Base-by-base conservation (phyloP, 176 grass and related monocot species). In the Eragrostis curvula region DNA sequence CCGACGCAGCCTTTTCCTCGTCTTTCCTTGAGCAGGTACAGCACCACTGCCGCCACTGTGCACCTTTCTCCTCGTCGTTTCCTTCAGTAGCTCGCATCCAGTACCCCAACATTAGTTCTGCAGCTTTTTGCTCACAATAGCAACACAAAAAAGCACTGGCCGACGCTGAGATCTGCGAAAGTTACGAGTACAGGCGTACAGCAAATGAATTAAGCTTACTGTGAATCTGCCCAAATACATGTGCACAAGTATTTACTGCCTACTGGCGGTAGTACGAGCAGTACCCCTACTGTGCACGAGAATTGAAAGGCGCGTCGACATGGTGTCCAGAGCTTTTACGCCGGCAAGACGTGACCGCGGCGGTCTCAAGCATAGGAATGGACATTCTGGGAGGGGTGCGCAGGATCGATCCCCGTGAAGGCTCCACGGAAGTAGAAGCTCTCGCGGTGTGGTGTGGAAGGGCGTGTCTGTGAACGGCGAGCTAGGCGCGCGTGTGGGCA, bases 1-100 rank as follows among this genome's bases (percentile, higher is more conserved):
- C 28, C 16, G 30, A 16, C 7, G 63, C 63, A 40, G 63, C 63
- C 36, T 66, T 66, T 68, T 42, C 36, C 17, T 42, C 63, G 63
- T 66, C 65, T 21, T 21, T 40, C 17, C 24, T 28, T 6, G 2
- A 66, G 21, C 30, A 40, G 14, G 0, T 5, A 11, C 18, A 40
- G 30, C 15, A 17, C 17, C 16, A 9, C 64, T 20, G 58, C 58
- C 11, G 24, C 30, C 17, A 21, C 64, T 20, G 64, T 67, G 36
- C 32, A 5, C 32, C 64, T 11, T 67, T 67, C 17, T 67, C 64
- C 64, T 67, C 63, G 63, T 66, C 63, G 32, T 66, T 66, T 66
- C 63, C 63, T 40, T 66, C 6, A 40, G 30, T 39, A 66, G 63
- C 30, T 42, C 36, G 65, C n/a, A 68, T 68, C 18, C 65, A n/a